Evolutionary conservation across 257 asterid genomes (phyloP).

Genomic region (Eucommia ulmoides): DNA sequence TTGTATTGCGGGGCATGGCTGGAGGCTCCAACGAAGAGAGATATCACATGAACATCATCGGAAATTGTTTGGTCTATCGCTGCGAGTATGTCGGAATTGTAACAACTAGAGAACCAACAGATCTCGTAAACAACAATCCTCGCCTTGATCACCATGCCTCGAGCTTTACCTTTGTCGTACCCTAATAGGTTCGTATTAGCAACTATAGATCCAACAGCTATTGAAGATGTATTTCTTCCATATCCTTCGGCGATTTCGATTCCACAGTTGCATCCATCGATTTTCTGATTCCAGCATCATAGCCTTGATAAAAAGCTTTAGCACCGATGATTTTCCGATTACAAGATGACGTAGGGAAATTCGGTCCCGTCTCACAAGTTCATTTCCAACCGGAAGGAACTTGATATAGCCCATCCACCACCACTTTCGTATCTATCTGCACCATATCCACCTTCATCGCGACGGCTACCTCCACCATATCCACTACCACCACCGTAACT

Average conservation of each 20-base stretch:
- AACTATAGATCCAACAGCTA: slow-evolving; percentile 79
- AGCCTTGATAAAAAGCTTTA: slow-evolving; percentile 49
- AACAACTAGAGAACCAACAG: slow-evolving; percentile 70
- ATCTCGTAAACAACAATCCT: slow-evolving; percentile 80
- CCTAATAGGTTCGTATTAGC: slow-evolving; percentile 60
- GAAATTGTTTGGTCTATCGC: slow-evolving; percentile 69
- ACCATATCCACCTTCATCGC: no score
- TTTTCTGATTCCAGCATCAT: slow-evolving; percentile 29
- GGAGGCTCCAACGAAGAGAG: slow-evolving; percentile 68
- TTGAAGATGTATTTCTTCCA: slow-evolving; percentile 88
- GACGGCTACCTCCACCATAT: no score
- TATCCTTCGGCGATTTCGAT: slow-evolving; percentile 83
- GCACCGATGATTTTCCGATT: slow-evolving; percentile 77
- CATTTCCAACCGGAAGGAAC: slow-evolving; percentile 78
- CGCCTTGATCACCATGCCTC: slow-evolving; percentile 86
- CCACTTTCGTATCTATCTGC: no score
- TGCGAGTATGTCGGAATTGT: slow-evolving; percentile 78
- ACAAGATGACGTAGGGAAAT: slow-evolving; percentile 44
- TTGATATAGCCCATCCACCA: no score
- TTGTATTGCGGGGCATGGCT: slow-evolving; percentile 63
- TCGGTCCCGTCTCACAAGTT: slow-evolving; percentile 39
- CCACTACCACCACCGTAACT: no score
- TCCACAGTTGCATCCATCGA: slow-evolving; percentile 31
- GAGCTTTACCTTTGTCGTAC: slow-evolving; percentile 70
- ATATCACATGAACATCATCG: slow-evolving; percentile 73